Evolutionary conservation across 2,329 filamentous ascomycete species (phyloP).

Genomic region (Sarocladiaceae sp.): DNA sequence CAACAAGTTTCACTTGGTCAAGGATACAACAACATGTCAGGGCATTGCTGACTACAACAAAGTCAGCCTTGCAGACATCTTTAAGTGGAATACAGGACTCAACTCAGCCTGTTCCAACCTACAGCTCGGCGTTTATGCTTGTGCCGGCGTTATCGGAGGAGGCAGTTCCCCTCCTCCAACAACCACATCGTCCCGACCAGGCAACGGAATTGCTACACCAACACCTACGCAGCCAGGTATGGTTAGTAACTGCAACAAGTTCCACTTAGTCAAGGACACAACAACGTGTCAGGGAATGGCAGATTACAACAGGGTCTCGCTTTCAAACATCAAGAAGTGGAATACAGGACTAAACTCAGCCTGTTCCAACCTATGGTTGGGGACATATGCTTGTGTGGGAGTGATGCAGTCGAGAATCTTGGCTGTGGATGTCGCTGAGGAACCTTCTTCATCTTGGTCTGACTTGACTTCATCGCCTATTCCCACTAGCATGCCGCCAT

Average conservation of each 20-base stretch:
- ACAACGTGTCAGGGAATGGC: neutral
- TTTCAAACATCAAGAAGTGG: neutral
- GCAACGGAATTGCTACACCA: constrained; percentile 10
- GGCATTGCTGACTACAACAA: constrained; percentile 2
- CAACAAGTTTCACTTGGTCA: constrained; percentile 10
- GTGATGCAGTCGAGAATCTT: neutral
- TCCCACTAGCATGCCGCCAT: neutral
- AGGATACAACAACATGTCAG: constrained; percentile 5
- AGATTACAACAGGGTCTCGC: neutral
- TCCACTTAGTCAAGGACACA: constrained; percentile 9
- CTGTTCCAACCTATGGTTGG: neutral
- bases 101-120: neutral
- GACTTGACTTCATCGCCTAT: neutral
- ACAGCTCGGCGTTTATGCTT: constrained; percentile 7
- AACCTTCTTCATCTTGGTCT: neutral
- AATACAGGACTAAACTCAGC: neutral
- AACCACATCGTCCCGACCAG: neutral
- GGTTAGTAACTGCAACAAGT: constrained; percentile 11
- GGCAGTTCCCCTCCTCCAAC: constrained; percentile 7
- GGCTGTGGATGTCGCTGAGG: neutral
- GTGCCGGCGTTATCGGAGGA: constrained; percentile 1
- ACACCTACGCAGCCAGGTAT: constrained; percentile 13
- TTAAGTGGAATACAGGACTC: neutral
- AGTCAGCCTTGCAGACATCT: neutral
- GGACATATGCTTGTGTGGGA: neutral